Base-by-base conservation (phyloP, 306 rosid genomes). In the Luffa acutangula region DNA sequence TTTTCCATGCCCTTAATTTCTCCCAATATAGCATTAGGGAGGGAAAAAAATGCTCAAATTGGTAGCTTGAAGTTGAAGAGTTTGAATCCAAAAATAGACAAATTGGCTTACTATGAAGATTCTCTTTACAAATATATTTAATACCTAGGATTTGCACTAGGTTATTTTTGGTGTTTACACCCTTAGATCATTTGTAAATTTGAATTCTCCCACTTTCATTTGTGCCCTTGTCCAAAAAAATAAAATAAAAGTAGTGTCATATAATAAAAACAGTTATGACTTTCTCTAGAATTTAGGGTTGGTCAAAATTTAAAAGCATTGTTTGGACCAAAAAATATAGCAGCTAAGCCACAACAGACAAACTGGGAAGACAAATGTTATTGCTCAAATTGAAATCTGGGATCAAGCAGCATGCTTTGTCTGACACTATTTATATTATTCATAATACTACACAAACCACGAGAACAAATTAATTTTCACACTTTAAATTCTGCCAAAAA, bases 321-420 rank as follows among this genome's bases (percentile, higher is more conserved):
- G 58, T 71, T 71, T 71, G 76, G 54, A 71, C 57, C 76, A 46
- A 71, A 71, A 46, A 71, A 71, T 57, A 71, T 71, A 71, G 41
- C 20, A 21, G 57, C 3, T 71, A 71, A 71, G 18, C 12, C 57
- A 71, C 5, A 46, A 71, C 12, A 46, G 56, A 71, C 76, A 71
- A 71, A 20, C 43, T 69, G 53, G 17, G 75, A 43, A 69, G 53
- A 69, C 36, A 69, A 46, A 43, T 45, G 75, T n/a, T 43, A 12
- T 20, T 42, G 75, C 31, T 41, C 74, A 17, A 57, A 69, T 69
- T 42, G 53, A 69, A 69, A 69, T 43, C 75, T 69, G 53, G 75
- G 75, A 69, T 69, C 53, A 43, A 67, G 75, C 75, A 67, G 75
- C 75, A 69, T 69, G 36, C 75, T 69, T 69, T 69, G 75, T 43